These are phyloP conservation scores for Euryodendron excelsum DNA, from an alignment of 148 eudicot species.

Conservation along the genomic window DNA sequence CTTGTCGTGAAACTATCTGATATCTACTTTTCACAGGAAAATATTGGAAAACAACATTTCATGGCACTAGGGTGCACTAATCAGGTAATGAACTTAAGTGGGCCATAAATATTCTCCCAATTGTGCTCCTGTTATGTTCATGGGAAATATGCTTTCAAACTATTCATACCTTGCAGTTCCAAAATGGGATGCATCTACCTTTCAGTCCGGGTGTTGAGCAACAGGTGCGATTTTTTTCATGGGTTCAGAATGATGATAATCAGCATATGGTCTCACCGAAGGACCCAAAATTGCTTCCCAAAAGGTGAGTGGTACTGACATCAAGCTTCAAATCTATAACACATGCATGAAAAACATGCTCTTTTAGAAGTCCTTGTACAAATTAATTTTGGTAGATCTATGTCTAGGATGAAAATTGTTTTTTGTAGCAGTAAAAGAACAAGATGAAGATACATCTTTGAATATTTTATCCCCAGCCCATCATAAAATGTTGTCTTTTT, in stretches of 20 bases:
- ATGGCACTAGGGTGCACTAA: not conserved
- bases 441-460: not conserved
- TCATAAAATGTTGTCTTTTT: not conserved
- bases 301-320: conserved; percentile 31
- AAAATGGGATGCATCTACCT: conserved; percentile 10
- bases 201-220: conserved; percentile 18
- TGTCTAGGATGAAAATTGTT: not conserved
- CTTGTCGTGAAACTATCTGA: not conserved
- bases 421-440: not conserved
- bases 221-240: conserved; percentile 32
- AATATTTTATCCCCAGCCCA: not conserved
- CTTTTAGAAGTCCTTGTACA: not conserved
- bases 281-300: conserved; percentile 29
- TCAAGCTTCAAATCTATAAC: not conserved
- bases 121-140: not conserved
- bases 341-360: not conserved
- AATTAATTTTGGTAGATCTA: not conserved
- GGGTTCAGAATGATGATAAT: conserved; percentile 30
- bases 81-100: conserved; percentile 5
- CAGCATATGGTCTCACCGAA: conserved; percentile 17
- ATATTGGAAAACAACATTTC: conserved; percentile 14
- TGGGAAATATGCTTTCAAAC: not conserved
- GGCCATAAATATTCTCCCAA: not conserved
- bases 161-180: conserved; percentile 11
- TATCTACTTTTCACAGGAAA: conserved; percentile 18